Conservation (phyloP, 2,329 filamentous ascomycete species). For the Chaetomiaceae sp. region DNA sequence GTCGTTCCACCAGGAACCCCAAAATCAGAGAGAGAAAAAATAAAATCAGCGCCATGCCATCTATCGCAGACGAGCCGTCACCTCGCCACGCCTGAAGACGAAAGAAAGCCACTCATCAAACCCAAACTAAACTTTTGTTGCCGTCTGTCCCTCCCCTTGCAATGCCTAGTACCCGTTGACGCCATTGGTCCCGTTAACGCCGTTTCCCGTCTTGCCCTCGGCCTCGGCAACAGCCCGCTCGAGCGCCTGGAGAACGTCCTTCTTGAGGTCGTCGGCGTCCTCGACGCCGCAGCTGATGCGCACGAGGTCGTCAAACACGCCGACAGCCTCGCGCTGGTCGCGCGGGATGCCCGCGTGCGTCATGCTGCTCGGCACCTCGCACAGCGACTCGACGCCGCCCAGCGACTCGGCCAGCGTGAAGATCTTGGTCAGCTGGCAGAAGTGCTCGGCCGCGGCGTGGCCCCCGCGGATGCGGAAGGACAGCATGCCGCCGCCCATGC, state of each 20-base stretch:
- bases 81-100: neutral
- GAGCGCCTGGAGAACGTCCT: constrained; percentile 74
- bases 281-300: constrained; percentile 92
- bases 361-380: constrained; percentile 93
- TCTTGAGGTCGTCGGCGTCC: constrained; percentile 76
- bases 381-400: constrained; percentile 81
- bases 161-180: constrained; percentile 9
- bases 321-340: constrained; percentile 84
- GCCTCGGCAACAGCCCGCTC: constrained; percentile 59
- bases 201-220: constrained; percentile 18
- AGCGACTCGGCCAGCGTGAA: constrained; percentile 92
- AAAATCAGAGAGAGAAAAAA: neutral
- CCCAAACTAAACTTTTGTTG: neutral
- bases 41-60: constrained; percentile 10
- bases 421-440: constrained; percentile 84
- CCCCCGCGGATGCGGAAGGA: constrained; percentile 92
- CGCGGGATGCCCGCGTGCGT: constrained; percentile 93
- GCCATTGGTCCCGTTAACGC: constrained; percentile 17
- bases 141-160: neutral
- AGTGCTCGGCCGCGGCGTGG: constrained; percentile 77
- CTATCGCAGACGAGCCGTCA: neutral
- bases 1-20: neutral
- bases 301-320: constrained; percentile 92
- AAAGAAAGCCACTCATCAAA: neutral
- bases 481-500: constrained; percentile 95